These are phyloP conservation scores for Closterium sp. DNA, from an alignment of 139 green algal species.

Conservation along the genomic window DNA sequence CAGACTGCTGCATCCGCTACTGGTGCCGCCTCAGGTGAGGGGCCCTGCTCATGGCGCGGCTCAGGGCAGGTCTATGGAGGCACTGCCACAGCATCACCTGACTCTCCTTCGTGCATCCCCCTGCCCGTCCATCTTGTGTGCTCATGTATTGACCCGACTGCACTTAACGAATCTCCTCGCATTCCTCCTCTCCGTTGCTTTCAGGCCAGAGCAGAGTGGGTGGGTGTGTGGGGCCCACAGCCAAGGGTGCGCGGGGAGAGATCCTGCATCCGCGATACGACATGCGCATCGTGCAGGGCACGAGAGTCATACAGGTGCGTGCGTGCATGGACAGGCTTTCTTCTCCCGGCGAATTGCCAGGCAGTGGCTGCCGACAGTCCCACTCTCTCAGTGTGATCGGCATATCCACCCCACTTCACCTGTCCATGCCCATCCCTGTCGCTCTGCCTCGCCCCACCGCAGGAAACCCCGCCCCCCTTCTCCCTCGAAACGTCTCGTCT, in stretches of 20 bases:
- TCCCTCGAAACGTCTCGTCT: background rate
- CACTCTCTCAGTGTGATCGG: background rate
- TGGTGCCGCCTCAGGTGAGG: conserved; percentile 26
- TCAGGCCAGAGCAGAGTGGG: conserved; percentile 29
- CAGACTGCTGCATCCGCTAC: conserved; percentile 41
- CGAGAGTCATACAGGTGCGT: conserved; percentile 34
- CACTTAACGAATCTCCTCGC: too few species aligned
- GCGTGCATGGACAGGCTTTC: background rate
- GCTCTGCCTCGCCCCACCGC: background rate
- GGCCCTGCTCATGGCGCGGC: background rate
- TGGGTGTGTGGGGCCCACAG: conserved; percentile 35
- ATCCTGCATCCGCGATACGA: background rate
- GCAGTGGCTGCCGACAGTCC: background rate
- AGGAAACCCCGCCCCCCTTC: background rate
- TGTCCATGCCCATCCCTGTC: background rate
- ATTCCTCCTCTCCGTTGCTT: too few species aligned
- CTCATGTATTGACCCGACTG: too few species aligned
- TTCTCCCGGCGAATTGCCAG: background rate
- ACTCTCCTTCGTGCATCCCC: too few species aligned
- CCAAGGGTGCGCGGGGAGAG: background rate
- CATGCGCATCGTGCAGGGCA: background rate
- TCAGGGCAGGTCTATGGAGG: background rate
- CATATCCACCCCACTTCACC: background rate
- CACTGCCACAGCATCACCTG: too few species aligned
- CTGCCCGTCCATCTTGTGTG: too few species aligned